Percentiles rank a stretch among this genome's conserved stretches.
Conservation (phyloP, 306 rosid species). For the Fragaria ananassa region DNA sequence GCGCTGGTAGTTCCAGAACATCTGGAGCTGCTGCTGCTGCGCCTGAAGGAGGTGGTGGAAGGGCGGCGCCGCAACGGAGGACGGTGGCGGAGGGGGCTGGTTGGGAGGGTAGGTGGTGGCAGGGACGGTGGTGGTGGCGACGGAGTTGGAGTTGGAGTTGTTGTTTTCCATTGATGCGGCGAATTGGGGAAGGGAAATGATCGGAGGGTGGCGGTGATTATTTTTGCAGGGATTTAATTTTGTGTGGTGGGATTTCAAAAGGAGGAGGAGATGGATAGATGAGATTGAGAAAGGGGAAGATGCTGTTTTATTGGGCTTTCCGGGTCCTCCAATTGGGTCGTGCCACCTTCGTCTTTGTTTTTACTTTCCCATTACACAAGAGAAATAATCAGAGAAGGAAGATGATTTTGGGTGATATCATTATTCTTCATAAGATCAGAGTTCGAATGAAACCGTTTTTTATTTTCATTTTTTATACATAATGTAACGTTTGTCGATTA, state of each 20-base stretch:
- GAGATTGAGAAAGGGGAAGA: background rate
- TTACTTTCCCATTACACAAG: too few relatives aligned
- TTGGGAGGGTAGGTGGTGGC: slow-evolving; percentile 43
- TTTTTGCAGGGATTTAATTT: background rate
- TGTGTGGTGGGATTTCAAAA: slow-evolving; percentile 25
- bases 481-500: too few relatives aligned
- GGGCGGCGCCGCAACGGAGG: slow-evolving; percentile 39
- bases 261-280: background rate
- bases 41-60: slow-evolving; percentile 93
- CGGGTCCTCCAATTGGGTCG: background rate
- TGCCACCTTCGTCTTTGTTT: background rate
- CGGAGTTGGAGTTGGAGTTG: background rate
- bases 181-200: slow-evolving; percentile 8
- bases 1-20: slow-evolving; percentile 90
- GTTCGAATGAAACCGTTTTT: too few relatives aligned
- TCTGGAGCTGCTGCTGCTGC: slow-evolving; percentile 92
- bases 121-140: background rate
- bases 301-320: background rate
- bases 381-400: too few relatives aligned
- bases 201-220: slow-evolving; percentile 14
- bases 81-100: slow-evolving; percentile 22
- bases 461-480: too few relatives aligned
- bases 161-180: slow-evolving; percentile 13
- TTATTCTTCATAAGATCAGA: too few relatives aligned
- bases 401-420: too few relatives aligned